Percentiles rank a stretch among this genome's conserved stretches.
These are phyloP conservation scores for Zygoascus ofunaensis DNA, from an alignment of 805 yeast species.

Conservation along the genomic window DNA sequence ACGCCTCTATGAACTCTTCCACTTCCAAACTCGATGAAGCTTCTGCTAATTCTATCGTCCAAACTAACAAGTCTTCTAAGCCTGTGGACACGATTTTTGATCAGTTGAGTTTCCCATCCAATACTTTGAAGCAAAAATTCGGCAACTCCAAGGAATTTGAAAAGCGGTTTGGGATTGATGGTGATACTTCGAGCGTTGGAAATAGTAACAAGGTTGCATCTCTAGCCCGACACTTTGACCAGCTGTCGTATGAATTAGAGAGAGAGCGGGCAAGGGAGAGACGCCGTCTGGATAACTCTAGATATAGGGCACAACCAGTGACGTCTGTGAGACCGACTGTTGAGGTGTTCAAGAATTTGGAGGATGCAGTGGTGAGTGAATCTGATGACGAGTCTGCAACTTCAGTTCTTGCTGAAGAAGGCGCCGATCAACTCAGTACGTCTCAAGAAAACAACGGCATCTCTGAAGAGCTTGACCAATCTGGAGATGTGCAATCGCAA, in stretches of 20 bases:
- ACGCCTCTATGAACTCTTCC: not conserved
- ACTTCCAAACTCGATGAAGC: not conserved
- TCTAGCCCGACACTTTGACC: conserved; percentile 59
- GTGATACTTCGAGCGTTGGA: not conserved
- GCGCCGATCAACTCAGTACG: not conserved
- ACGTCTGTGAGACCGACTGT: conserved; percentile 77
- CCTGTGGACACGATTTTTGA: conserved; percentile 13
- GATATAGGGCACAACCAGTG: conserved; percentile 61
- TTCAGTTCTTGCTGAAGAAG: not conserved
- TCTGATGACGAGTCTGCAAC: conserved; percentile 9
- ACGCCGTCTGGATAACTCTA: conserved; percentile 46
- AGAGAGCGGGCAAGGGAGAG: conserved; percentile 77
- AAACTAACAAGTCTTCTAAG: too few relatives aligned
- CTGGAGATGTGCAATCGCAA: not conserved
- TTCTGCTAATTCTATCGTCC: not conserved
- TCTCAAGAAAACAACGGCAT: not conserved
- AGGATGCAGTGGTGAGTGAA: conserved; percentile 56
- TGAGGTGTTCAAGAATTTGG: conserved; percentile 78
- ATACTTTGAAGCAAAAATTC: conserved; percentile 12
- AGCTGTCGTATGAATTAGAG: conserved; percentile 76
- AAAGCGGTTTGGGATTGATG: conserved; percentile 13
- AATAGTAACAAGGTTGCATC: conserved; percentile 24
- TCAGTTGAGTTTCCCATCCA: conserved; percentile 10
- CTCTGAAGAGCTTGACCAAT: not conserved
- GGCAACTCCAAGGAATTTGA: conserved; percentile 20